These are phyloP conservation scores for Aspergillus sp. DNA, from an alignment of 2,329 filamentous ascomycete species.

Conservation along the genomic window DNA sequence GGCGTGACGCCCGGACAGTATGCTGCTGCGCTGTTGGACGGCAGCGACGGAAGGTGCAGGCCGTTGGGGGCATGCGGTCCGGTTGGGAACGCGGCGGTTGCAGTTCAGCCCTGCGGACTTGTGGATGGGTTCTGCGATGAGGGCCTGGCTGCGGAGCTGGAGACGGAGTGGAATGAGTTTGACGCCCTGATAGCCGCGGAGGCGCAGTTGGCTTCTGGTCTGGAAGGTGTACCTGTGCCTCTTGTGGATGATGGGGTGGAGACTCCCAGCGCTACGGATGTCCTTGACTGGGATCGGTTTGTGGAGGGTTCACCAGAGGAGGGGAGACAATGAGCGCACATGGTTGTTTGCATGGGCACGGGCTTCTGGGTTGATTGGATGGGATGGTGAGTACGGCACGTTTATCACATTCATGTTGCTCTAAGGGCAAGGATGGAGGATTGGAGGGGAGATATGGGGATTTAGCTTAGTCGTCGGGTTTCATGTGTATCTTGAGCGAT, in stretches of 20 bases:
- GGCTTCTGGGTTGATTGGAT: background rate
- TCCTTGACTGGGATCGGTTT: background rate
- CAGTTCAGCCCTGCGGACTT: background rate
- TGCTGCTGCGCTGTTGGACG: constrained; percentile 13
- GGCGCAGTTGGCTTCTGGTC: constrained; percentile 3
- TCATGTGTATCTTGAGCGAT: too few species aligned
- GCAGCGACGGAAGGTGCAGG: too few species aligned
- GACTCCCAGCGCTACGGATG: background rate
- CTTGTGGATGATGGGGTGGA: background rate
- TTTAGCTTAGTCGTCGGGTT: too few species aligned
- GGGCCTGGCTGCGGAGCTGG: background rate
- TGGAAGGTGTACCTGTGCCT: background rate
- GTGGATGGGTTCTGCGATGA: background rate
- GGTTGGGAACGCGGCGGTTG: background rate
- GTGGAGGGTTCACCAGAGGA: background rate
- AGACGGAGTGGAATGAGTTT: constrained; percentile 35
- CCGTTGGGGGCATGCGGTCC: too few species aligned
- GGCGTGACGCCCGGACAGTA: constrained; percentile 51
- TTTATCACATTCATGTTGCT: too few species aligned
- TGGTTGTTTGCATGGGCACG: background rate
- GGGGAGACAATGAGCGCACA: background rate
- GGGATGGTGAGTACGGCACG: too few species aligned
- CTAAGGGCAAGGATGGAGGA: too few species aligned
- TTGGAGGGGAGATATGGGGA: too few species aligned
- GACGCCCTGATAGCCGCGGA: constrained; percentile 33